Evolutionary conservation across 2,329 filamentous ascomycete species (phyloP).

Genomic region (Trichoderma hamatum): DNA sequence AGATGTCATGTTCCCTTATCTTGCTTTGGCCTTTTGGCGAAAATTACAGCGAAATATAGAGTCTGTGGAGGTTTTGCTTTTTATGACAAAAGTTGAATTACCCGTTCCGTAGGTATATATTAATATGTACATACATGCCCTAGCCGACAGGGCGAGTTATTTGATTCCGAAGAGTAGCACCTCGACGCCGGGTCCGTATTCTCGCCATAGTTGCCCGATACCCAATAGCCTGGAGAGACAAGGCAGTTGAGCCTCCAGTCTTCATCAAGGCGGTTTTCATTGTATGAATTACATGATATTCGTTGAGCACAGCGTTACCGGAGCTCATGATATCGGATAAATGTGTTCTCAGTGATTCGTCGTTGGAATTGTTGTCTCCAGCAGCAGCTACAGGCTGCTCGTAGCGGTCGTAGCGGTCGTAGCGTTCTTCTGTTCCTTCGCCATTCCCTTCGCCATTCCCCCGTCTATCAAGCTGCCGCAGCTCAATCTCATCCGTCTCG

Average conservation of each 20-base stretch:
- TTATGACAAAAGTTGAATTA: constrained; percentile 13
- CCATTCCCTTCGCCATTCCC: constrained; percentile 33
- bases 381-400: constrained; percentile 34
- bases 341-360: constrained; percentile 43
- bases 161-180: constrained; percentile 37
- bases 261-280: constrained; percentile 52
- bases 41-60: constrained; percentile 8
- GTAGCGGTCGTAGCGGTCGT: constrained; percentile 23
- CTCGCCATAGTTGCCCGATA: constrained; percentile 59
- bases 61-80: not conserved
- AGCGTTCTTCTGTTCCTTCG: constrained; percentile 32
- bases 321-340: constrained; percentile 55
- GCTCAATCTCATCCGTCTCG: constrained; percentile 50
- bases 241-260: constrained; percentile 52
- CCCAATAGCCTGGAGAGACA: constrained; percentile 57
- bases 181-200: constrained; percentile 49
- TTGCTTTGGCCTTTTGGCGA: constrained; percentile 11
- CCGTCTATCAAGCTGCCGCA: constrained; percentile 42
- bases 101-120: constrained; percentile 3
- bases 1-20: not conserved
- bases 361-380: constrained; percentile 34
- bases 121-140: not conserved
- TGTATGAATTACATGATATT: constrained; percentile 57
- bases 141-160: constrained; percentile 31
- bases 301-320: constrained; percentile 57